These are phyloP conservation scores for Pseudonitzschia pungens DNA, from an alignment of 108 stramenopile species.

Conservation along the genomic window DNA sequence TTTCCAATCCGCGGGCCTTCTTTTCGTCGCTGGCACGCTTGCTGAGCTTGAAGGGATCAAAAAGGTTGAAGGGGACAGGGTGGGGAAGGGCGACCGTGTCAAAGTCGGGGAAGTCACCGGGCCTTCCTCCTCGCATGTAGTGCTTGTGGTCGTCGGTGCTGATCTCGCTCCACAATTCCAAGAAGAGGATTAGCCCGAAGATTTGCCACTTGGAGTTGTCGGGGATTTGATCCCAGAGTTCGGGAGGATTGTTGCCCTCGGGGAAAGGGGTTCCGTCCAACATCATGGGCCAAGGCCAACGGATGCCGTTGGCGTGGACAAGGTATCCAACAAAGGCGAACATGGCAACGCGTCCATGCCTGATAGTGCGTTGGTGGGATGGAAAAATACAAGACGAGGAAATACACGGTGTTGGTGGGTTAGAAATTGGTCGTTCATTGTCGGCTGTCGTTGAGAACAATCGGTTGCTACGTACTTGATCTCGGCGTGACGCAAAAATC, in stretches of 20 bases:
- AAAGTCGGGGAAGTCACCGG: slow-evolving; percentile 73
- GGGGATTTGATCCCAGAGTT: slow-evolving; percentile 74
- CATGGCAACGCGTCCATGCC: slow-evolving; percentile 74
- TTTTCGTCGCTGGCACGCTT: slow-evolving; percentile 51
- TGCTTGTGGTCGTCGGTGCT: slow-evolving; percentile 47
- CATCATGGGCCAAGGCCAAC: slow-evolving; percentile 62
- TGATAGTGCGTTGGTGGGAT: slow-evolving; percentile 5
- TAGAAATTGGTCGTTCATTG: not conserved
- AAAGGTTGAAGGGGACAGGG: slow-evolving; percentile 74
- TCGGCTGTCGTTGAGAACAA: not conserved
- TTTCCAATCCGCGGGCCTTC: slow-evolving; percentile 63
- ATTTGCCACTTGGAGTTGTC: slow-evolving; percentile 83
- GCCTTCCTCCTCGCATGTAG: slow-evolving; percentile 80
- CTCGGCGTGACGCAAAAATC: slow-evolving; percentile 57
- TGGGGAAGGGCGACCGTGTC: slow-evolving; percentile 52
- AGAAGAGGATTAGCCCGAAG: slow-evolving; percentile 76
- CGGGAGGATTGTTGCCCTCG: slow-evolving; percentile 46
- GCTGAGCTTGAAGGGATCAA: slow-evolving; percentile 62
- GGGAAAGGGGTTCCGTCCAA: slow-evolving; percentile 67
- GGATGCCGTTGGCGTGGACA: slow-evolving; percentile 60
- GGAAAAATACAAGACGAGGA: not conserved
- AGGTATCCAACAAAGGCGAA: slow-evolving; percentile 70
- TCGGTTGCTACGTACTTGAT: slow-evolving; percentile 38
- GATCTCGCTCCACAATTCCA: slow-evolving; percentile 59
- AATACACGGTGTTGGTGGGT: not conserved